Base-by-base conservation (phyloP, 441 rosid species). In the Raphanus hybrid region DNA sequence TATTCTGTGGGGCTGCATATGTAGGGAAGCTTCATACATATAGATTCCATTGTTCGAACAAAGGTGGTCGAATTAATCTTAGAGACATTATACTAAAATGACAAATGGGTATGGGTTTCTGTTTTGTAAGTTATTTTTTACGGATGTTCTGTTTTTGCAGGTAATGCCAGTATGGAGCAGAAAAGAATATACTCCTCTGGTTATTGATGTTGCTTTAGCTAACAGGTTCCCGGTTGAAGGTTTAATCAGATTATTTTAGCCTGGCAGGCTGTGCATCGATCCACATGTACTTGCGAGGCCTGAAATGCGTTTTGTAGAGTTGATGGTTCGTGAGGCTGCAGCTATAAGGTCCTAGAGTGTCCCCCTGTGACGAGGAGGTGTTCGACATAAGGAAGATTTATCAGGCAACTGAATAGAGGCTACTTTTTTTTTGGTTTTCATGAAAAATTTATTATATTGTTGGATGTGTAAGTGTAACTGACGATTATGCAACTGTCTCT, bases 1-100 rank as follows among this genome's bases (percentile, higher is more conserved):
- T 64, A 12, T 64, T 61, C 64, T 61, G 18, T 60, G 16, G 7
- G 64, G 50, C 32, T 55, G 63, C 41, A 60, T 39, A 60, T 20
- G 43, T 39, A 39, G 43, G 50, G 41, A 12, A 62, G 43, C 52
- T 77, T 70, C 67, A 64, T 57, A 64, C 58, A 70, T 32, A 64
- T 57, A 55, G 34, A 57, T 26, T 50, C 27, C 63, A 61, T 59
- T 35, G 64, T 35, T 1, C 34, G 45, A 34, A 50, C 45, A 50
- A 50, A 26, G 63, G 35, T 9, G 27, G 43, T 57, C 61, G 18
- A 65, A 64, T 55, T 55, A 55, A 29, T 62, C n/a, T 52, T 52
- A 37, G 29, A 76, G 23, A 64, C 23, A 55, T 58, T 43, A 6
- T 6, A 11, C 69, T 78, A 67, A 14, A 34, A 66, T 72, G 3